A percentile compares a stretch with the other conserved stretches of the same genome.
Evolutionary conservation across 2,329 filamentous ascomycete species (phyloP).

Genomic region (Alternaria tenuissima): DNA sequence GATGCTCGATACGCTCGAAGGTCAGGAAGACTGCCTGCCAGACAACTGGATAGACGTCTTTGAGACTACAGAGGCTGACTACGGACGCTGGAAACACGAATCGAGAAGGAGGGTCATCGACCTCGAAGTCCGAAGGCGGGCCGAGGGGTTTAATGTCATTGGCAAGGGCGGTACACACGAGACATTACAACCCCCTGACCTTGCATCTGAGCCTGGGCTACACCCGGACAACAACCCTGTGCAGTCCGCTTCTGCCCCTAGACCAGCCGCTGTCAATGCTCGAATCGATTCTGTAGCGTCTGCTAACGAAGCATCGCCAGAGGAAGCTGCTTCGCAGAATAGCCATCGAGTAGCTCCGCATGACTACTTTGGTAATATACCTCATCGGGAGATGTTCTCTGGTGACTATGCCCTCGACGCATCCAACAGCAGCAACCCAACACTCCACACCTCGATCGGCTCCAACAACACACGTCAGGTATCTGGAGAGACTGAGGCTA

Average conservation of each 20-base stretch:
- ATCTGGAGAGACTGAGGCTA: neutral
- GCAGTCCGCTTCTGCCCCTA: neutral
- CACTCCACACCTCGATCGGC: neutral
- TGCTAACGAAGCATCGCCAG: neutral
- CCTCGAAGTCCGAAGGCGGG: conserved; percentile 59
- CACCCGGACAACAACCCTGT: neutral
- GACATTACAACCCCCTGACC: conserved; percentile 20
- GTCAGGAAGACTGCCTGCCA: conserved; percentile 81
- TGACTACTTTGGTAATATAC: neutral
- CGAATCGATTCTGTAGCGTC: conserved; percentile 8
- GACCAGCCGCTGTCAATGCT: neutral
- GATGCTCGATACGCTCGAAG: conserved; percentile 88
- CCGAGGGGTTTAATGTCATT: conserved; percentile 12
- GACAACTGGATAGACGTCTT: conserved; percentile 88
- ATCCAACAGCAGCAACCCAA: neutral
- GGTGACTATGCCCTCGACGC: conserved; percentile 3
- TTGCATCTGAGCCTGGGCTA: neutral
- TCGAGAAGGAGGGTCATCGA: conserved; percentile 79
- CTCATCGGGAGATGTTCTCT: neutral
- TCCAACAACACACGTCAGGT: neutral
- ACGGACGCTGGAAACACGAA: conserved; percentile 80
- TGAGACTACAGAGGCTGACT: conserved; percentile 79
- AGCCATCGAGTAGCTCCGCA: neutral
- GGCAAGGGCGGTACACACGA: conserved; percentile 6
- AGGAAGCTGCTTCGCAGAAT: neutral